Percentiles rank a stretch among this genome's conserved stretches.
These are phyloP conservation scores for Mycena belliarum DNA, from an alignment of 768 basidiomycete species.

Conservation along the genomic window DNA sequence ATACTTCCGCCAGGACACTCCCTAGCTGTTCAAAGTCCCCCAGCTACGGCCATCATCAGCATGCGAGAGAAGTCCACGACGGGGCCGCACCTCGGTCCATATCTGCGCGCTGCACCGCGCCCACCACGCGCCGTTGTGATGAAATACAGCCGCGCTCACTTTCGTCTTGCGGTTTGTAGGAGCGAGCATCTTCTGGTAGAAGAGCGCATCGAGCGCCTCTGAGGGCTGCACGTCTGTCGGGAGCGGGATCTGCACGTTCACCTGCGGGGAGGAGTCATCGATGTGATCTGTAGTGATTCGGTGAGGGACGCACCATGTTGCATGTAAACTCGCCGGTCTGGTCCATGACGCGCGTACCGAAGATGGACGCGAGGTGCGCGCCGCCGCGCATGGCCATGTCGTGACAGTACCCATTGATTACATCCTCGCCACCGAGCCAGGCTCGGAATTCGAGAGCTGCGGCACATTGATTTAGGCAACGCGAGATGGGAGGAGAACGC, in stretches of 20 bases:
- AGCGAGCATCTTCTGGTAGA: conserved; percentile 18
- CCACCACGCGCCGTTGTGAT: conserved; percentile 25
- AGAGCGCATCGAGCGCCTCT: background rate
- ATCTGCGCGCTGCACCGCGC: conserved; percentile 24
- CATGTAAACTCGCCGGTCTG: conserved; percentile 55
- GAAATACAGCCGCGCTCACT: conserved; percentile 17
- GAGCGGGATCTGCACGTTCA: conserved; percentile 14
- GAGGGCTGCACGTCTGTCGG: conserved; percentile 4
- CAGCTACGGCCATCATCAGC: conserved; percentile 1
- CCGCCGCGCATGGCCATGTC: conserved; percentile 69
- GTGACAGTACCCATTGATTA: conserved; percentile 72
- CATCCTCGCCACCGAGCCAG: conserved; percentile 73
- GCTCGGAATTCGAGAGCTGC: conserved; percentile 74
- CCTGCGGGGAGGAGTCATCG: background rate
- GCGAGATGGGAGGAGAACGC: conserved; percentile 5
- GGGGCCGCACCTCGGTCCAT: conserved; percentile 23
- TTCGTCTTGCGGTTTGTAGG: conserved; percentile 17
- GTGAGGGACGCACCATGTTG: conserved; percentile 61
- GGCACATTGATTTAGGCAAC: background rate
- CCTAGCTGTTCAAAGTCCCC: conserved; percentile 18
- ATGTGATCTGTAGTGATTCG: too few species aligned
- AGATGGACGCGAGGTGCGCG: conserved; percentile 51
- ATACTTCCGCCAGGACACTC: conserved; percentile 15
- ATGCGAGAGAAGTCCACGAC: background rate
- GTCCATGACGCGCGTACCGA: conserved; percentile 68